Evolutionary conservation across 345 rosid genomes (phyloP).

Genomic region (Eucalyptus tenuipes): DNA sequence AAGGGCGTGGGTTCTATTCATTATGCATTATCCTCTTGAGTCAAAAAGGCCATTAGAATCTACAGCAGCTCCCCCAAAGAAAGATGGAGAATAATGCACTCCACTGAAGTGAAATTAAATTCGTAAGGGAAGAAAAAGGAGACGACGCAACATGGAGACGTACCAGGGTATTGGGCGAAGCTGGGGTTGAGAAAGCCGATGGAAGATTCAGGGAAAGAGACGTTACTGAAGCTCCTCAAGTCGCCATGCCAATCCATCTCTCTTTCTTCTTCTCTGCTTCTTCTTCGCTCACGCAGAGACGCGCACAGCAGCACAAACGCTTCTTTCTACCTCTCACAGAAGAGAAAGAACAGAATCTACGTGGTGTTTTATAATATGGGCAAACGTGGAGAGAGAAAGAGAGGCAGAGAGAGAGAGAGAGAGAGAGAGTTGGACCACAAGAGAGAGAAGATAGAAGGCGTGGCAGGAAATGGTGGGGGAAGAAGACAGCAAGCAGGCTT

Average conservation of each 20-base stretch:
- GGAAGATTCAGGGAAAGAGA: conserved; percentile 30
- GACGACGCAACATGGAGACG: background rate
- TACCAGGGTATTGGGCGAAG: conserved; percentile 62
- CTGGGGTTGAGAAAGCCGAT: conserved; percentile 49
- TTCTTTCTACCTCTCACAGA: background rate
- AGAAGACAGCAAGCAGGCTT: background rate
- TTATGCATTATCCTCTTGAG: background rate
- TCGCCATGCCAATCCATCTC: conserved; percentile 50
- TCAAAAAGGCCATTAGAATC: background rate
- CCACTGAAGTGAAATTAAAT: background rate
- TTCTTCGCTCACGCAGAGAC: background rate
- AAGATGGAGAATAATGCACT: background rate
- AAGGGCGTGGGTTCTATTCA: background rate
- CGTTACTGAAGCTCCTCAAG: conserved; percentile 8
- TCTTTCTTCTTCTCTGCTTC: background rate
- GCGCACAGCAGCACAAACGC: background rate
- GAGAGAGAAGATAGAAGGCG: background rate
- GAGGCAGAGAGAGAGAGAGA: background rate
- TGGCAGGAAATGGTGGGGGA: background rate
- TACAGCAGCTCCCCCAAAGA: background rate
- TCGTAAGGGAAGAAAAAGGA: background rate
- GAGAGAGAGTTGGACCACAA: background rate
- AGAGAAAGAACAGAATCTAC: background rate
- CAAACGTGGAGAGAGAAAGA: background rate
- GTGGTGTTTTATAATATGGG: background rate